Conservation (phyloP, 2,329 filamentous ascomycete species). For the Fusarium anguioides region DNA sequence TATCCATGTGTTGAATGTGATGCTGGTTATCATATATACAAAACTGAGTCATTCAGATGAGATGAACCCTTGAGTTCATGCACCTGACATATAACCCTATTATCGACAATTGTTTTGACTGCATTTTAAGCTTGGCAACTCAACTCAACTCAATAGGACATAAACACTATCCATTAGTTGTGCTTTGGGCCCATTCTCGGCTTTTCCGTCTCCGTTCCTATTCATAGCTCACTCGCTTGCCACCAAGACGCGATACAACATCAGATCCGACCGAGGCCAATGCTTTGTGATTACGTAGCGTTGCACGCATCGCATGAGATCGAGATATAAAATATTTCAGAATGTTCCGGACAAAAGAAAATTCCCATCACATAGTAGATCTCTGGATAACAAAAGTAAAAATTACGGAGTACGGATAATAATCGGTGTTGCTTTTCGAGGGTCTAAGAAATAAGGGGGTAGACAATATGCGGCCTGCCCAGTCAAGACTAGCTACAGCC, state of each 20-base stretch:
- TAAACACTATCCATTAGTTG: neutral
- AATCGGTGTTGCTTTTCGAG: neutral
- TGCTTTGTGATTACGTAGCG: conserved; percentile 7
- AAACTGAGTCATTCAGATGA: conserved; percentile 10
- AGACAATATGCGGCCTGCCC: neutral
- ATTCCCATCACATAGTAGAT: neutral
- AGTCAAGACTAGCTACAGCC: conserved; percentile 1
- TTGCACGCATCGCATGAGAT: conserved; percentile 3
- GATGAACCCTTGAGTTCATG: conserved; percentile 35
- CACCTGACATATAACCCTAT: conserved; percentile 13
- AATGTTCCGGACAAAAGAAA: neutral
- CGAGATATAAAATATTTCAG: neutral
- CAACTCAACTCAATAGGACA: neutral
- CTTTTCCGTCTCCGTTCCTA: conserved; percentile 25
- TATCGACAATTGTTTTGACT: neutral
- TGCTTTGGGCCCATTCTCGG: conserved; percentile 19
- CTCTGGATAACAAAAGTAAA: neutral
- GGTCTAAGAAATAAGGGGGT: neutral
- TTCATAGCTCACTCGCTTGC: conserved; percentile 36
- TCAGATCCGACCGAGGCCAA: conserved; percentile 18
- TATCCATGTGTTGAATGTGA: conserved; percentile 14
- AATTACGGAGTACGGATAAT: too few relatives aligned
- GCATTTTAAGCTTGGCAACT: neutral
- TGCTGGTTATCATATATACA: conserved; percentile 16
- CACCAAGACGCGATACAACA: conserved; percentile 33